A percentile compares a stretch with the other conserved stretches of the same genome.
Evolutionary conservation across 2,329 filamentous ascomycete genomes (phyloP).

Genomic region (Exutisphaerella laricina): DNA sequence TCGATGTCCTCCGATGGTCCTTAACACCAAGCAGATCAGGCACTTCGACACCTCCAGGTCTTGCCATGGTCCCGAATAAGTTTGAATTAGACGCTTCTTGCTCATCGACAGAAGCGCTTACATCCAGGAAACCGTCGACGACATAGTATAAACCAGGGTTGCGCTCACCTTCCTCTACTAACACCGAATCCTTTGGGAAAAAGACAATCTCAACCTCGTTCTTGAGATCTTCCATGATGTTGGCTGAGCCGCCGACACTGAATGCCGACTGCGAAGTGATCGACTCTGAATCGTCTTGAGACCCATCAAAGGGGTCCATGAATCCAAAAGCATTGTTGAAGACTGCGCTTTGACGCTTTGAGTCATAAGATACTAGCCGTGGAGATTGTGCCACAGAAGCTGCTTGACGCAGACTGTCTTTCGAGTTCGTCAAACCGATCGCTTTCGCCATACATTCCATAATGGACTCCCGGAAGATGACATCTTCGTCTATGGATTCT

Average conservation of each 20-base stretch:
- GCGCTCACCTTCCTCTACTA: conserved; percentile 95
- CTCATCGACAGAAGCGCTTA: conserved; percentile 77
- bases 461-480: conserved; percentile 81
- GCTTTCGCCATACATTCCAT: conserved; percentile 94
- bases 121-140: conserved; percentile 92
- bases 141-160: conserved; percentile 97
- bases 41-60: conserved; percentile 32
- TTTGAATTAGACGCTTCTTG: conserved; percentile 41
- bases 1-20: conserved; percentile 15
- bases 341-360: conserved; percentile 69
- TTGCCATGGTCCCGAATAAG: conserved; percentile 40
- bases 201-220: conserved; percentile 96
- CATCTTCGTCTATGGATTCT: conserved; percentile 81
- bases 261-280: conserved; percentile 51
- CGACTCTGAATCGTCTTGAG: conserved; percentile 84
- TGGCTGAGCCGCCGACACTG: conserved; percentile 55
- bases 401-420: conserved; percentile 58
- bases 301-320: conserved; percentile 58
- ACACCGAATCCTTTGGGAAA: conserved; percentile 87
- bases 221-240: conserved; percentile 71
- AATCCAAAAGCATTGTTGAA: conserved; percentile 68
- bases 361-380: conserved; percentile 75
- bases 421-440: conserved; percentile 70
- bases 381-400: conserved; percentile 83
- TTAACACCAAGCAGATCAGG: conserved; percentile 25